A percentile compares a stretch with the other conserved stretches of the same genome.
phyloP scores from a whole-genome alignment of 2,329 filamentous ascomycete genomes.

The Mycogone perniciosa region DNA sequence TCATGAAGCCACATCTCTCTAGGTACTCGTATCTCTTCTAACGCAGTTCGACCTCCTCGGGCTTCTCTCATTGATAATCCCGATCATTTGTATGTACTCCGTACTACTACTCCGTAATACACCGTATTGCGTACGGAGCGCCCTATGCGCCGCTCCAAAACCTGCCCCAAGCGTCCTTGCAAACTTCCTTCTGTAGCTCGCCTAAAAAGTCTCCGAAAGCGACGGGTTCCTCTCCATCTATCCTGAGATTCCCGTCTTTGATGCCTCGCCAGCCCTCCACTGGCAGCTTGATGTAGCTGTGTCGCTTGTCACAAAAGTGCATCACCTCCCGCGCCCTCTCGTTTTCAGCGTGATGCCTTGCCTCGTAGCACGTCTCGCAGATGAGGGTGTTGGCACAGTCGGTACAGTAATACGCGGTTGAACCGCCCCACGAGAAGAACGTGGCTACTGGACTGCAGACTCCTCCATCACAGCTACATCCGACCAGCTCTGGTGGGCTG shows the following conservation, averaged over 20 bases:
- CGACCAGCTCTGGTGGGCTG: neutral
- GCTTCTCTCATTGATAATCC: too few relatives aligned
- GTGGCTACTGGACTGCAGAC: conserved; percentile 12
- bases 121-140: too few relatives aligned
- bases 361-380: conserved; percentile 18
- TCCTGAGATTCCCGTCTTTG: conserved; percentile 15
- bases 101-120: too few relatives aligned
- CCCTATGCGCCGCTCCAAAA: conserved; percentile 11
- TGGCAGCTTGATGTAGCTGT: conserved; percentile 18
- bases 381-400: conserved; percentile 17
- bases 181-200: conserved; percentile 13
- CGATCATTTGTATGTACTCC: too few relatives aligned
- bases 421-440: conserved; percentile 16
- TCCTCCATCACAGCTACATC: conserved; percentile 14
- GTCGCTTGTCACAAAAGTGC: conserved; percentile 15
- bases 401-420: conserved; percentile 16
- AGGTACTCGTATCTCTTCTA: too few relatives aligned
- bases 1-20: too few relatives aligned
- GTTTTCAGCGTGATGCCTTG: conserved; percentile 9
- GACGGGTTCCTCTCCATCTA: conserved; percentile 15
- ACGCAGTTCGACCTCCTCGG: too few relatives aligned
- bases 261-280: conserved; percentile 20
- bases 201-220: conserved; percentile 15
- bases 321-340: neutral
- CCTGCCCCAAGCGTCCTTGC: conserved; percentile 15